A percentile compares a stretch with the other conserved stretches of the same genome.
Conservation (phyloP, 177 flowering plant genomes). For the Vitis hybrid region DNA sequence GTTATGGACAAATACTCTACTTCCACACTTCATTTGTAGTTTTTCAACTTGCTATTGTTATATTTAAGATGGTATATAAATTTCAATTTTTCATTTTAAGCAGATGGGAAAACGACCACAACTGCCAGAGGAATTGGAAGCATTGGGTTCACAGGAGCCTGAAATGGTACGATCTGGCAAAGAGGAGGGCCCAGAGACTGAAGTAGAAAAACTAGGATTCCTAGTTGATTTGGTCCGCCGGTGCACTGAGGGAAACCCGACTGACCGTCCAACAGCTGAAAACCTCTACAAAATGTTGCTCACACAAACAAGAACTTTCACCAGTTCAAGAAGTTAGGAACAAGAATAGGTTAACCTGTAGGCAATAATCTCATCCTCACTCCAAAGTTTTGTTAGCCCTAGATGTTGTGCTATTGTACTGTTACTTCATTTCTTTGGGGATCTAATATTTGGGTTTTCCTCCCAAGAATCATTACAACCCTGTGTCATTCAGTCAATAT, state of each 20-base stretch:
- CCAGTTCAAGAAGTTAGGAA: conserved; percentile 11
- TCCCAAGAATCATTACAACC: not conserved
- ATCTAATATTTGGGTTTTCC: not conserved
- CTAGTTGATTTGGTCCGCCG: conserved; percentile 53
- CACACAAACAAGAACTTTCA: conserved; percentile 22
- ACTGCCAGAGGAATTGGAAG: conserved; percentile 66
- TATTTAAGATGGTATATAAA: not conserved
- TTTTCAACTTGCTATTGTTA: not conserved
- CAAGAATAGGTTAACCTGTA: not conserved
- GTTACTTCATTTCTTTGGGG: not conserved
- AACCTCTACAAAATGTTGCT: conserved; percentile 50
- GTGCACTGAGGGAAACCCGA: conserved; percentile 68
- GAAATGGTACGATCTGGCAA: conserved; percentile 25
- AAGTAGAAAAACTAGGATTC: conserved; percentile 41
- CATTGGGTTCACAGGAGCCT: conserved; percentile 27
- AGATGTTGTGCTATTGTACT: not conserved
- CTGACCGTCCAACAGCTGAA: conserved; percentile 71
- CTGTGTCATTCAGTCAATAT: not conserved
- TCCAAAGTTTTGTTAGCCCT: conserved; percentile 12
- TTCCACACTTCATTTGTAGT: not conserved
- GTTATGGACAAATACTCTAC: not conserved
- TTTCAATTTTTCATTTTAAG: not conserved
- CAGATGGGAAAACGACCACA: conserved; percentile 74
- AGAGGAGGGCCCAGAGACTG: conserved; percentile 27
- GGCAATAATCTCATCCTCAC: not conserved